Evolutionary conservation across 75 land plant species (phyloP), one percentile per base, ranked within the genome.

Genomic region (Chamaecyparis obtusa): DNA sequence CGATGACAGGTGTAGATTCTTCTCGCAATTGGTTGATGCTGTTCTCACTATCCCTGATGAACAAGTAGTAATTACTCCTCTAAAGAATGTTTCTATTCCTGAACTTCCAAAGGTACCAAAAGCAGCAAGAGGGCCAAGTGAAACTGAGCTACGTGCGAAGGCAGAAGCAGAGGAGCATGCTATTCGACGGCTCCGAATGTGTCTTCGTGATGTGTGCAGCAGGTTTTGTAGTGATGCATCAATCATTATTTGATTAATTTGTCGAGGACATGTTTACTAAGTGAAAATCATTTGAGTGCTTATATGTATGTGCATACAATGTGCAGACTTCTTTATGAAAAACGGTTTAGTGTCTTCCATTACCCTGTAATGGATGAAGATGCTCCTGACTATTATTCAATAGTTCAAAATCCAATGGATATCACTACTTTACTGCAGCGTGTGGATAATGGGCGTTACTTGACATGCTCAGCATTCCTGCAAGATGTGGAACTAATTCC

Each of bases 151-250:
- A 87, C 95, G 91, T 90, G 95, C 97, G 14, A 98, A 95, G 60
- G 93, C 94, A 69, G 99, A 98, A 88, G 93, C 95, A 82, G 97
- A 98, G 91, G 95, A 97, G 87, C 97, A 98, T 90, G 95, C 97
- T 36, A 89, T 98, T 83, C 93, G 99, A 16, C 95, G 96, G 17
- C 86, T 98, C 87, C 88, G 99, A 83, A 98, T 98, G 99, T 98
- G 99, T 85, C 91, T 98, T 69, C 92, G 99, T 49, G 99, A 98
- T 91, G 91, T 98, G 69, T 98, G 99, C 87, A 98, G 94, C 87
- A 88, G 99, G 99, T 98, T n/a, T 36, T 87, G 56, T 76, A 33
- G 35, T 82, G 41, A 55, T 83, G 86, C n/a, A n/a, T 19, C 30
- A n/a, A 39, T 80, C 30, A 44, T 44, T 44, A 44, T 44, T 44